Base-by-base conservation (phyloP, 768 basidiomycete genomes). In the Mycena albidolilacea region DNA sequence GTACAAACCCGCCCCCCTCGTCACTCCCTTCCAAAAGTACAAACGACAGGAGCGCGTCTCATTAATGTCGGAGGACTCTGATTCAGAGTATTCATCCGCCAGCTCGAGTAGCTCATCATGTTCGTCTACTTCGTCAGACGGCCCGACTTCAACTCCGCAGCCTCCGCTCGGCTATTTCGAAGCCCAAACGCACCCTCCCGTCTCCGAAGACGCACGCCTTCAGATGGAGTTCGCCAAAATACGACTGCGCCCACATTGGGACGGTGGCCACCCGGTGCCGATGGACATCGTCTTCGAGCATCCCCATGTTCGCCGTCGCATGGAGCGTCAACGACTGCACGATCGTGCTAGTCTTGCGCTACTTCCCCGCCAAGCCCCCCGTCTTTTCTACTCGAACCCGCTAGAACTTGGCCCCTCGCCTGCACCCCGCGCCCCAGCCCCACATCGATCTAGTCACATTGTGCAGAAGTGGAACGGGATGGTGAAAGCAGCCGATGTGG, bases 1-100 rank as follows among this genome's bases (percentile, higher is more conserved):
- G 10, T 50, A 43, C 57, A 72, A 72, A 17, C 54, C 71, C 1
- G 35, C 55, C 5, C 71, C 54, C 12, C 55, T 64, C 46, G 9
- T 50, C 61, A 50, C 71, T 23, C 54, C 19, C n/a, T 21, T 72
- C 66, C 71, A 72, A 48, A 39, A 50, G 46, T 68, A 58, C 71
- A 68, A 35, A 17, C 46, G 21, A 39, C 61, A 38, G 52, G 50
- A 30, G 48, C 70, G 39, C 19, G 50, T 17, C 15, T 44, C 7
- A n/a, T n/a, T 50, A 19, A 0, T 39, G 2, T 44, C 5, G 55
- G 41, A 15, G 21, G 48, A n/a, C 14, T 15, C 61, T 2, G 44
- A 21, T 1, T 67, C 65, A 15, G 57, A 35, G 17, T 38, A 7
- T 37, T 43, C 60, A 5, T 44, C 58, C 8, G 41, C 19, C 62